Evolutionary conservation across 768 basidiomycete genomes (phyloP).

Genomic region (Boletus vermiculosoides): DNA sequence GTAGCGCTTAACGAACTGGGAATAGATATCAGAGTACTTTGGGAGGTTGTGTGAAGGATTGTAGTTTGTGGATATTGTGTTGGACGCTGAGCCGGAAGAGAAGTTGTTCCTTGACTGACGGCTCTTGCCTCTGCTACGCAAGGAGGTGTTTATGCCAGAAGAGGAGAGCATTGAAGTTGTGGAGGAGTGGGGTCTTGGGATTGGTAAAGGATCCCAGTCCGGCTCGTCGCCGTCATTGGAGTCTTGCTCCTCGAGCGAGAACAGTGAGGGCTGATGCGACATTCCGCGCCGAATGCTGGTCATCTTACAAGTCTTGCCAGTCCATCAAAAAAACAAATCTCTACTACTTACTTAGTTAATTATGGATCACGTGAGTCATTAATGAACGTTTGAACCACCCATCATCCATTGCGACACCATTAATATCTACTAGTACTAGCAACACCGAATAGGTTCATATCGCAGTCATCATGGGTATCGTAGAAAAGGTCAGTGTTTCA

Average conservation of each 20-base stretch:
- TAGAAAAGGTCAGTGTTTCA: slow-evolving; percentile 74
- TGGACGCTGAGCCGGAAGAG: slow-evolving; percentile 29
- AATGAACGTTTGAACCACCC: too few species aligned
- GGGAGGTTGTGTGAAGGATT: slow-evolving; percentile 32
- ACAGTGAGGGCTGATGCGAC: slow-evolving; percentile 63
- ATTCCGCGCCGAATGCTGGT: slow-evolving; percentile 25
- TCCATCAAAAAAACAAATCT: background rate
- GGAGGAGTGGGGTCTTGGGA: slow-evolving; percentile 27
- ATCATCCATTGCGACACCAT: background rate
- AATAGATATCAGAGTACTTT: slow-evolving; percentile 64
- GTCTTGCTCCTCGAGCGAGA: slow-evolving; percentile 60
- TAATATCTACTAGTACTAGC: background rate
- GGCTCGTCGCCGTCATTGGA: slow-evolving; percentile 45
- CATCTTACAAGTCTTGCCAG: slow-evolving; percentile 14
- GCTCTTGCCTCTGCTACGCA: slow-evolving; percentile 34
- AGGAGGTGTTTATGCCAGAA: slow-evolving; percentile 29
- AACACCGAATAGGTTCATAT: background rate
- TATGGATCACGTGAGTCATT: slow-evolving; percentile 10
- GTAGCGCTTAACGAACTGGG: slow-evolving; percentile 77
- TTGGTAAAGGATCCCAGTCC: slow-evolving; percentile 41
- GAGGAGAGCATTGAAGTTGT: slow-evolving; percentile 27
- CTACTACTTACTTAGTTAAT: background rate
- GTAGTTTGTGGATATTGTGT: slow-evolving; percentile 29
- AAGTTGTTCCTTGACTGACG: slow-evolving; percentile 31
- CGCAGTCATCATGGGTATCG: slow-evolving; percentile 72